Base-by-base conservation (phyloP, 768 basidiomycete species). In the Tulasnella sp. region DNA sequence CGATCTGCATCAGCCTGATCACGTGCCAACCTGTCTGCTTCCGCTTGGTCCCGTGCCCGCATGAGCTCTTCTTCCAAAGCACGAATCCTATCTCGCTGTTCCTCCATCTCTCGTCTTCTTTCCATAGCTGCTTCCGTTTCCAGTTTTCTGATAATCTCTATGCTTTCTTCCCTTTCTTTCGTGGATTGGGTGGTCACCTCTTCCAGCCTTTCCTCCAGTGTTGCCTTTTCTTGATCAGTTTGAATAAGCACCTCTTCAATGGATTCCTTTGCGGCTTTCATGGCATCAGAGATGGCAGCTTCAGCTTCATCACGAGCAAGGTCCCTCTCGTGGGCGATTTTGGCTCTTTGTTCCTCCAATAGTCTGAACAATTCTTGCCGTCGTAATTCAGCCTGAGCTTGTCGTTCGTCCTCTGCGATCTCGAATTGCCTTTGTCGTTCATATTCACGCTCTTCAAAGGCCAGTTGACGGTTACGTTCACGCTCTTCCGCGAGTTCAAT, bases 11-110 rank as follows among this genome's bases (percentile, higher is more conserved):
- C 66, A 55, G 81, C 78, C 27, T 69, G 70, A 60, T 84, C 81
- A 10, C 78, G 69, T 47, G 74, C 67, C 53, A 77, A 71, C 48
- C 71, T 73, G 61, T 86, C 85, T 10, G 33, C 42, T 70, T 68
- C 45, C 8, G 35, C 45, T 5, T 85, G 81, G 12, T 62, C 70
- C 16, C 75, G 74, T 5, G 76, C 66, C 5, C 66, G 68, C 4
- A 71, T 69, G 5, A 85, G 66, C 56, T 87, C 79, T 3, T 76
- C 75, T 58, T 84, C 78, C 31, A 86, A 66, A 5, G 71, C 72
- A 20, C 63, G 63, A 25, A 82, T 77, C n/a, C 76, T 72, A 13
- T 68, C 68, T 24, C 75, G 34, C 24, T 58, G 56, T 44, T 51
- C 43, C 70, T 52, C 74, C 9, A 57, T 35, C 19, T 34, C 47